These are phyloP conservation scores for Nakaseomyces glabratus DNA, from an alignment of 1,139 yeast genomes.

Conservation along the genomic window DNA sequence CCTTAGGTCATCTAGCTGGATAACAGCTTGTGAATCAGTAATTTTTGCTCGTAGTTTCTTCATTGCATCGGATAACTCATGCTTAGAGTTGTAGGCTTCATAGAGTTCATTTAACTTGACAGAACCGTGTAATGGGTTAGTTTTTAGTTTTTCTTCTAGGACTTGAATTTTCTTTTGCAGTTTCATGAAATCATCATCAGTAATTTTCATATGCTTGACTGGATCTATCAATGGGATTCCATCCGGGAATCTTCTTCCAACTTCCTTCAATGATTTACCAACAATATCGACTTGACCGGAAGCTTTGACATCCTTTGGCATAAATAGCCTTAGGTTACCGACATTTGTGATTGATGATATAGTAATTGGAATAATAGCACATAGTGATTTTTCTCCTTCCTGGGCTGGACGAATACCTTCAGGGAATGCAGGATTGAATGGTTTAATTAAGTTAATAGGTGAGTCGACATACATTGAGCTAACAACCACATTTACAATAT, in stretches of 20 bases:
- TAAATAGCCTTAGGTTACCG: conserved; percentile 68
- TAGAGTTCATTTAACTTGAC: conserved; percentile 55
- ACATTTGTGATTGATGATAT: conserved; percentile 64
- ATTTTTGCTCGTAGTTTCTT: conserved; percentile 56
- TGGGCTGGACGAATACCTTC: conserved; percentile 82
- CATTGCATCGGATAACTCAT: conserved; percentile 51
- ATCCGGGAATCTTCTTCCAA: conserved; percentile 74
- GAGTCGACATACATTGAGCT: conserved; percentile 70
- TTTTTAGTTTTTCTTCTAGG: conserved; percentile 58
- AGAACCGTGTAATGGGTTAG: conserved; percentile 64
- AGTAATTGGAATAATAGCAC: conserved; percentile 78
- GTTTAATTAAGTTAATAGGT: conserved; percentile 62
- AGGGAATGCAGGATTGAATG: conserved; percentile 62
- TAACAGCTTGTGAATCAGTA: conserved; percentile 77
- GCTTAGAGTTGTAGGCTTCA: conserved; percentile 55
- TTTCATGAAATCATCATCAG: conserved; percentile 63
- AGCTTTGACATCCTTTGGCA: conserved; percentile 73
- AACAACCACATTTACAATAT: conserved; percentile 77
- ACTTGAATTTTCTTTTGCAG: conserved; percentile 73
- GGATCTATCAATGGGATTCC: conserved; percentile 89
- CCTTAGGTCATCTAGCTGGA: conserved; percentile 87
- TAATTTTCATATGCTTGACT: conserved; percentile 81
- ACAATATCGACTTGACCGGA: conserved; percentile 64
- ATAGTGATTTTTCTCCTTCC: conserved; percentile 60
- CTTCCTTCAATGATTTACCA: conserved; percentile 69